A percentile compares a stretch with the other conserved stretches of the same genome.
Conservation (phyloP, 2,329 filamentous ascomycete genomes). For the Fusarium anthophilum region DNA sequence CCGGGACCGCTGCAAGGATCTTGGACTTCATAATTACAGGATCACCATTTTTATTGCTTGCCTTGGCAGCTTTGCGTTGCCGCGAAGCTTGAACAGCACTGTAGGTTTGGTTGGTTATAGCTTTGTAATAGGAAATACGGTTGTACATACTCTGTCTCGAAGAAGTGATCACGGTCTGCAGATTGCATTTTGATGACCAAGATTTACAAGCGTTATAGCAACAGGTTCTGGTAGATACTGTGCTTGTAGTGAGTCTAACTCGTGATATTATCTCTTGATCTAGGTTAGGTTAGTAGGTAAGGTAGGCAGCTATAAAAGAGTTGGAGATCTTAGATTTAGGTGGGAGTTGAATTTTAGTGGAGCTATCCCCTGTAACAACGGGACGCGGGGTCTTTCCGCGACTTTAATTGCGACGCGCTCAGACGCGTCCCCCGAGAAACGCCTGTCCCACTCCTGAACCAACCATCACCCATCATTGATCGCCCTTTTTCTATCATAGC, state of each 20-base stretch:
- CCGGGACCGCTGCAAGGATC: slow-evolving; percentile 76
- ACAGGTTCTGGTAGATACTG: neutral
- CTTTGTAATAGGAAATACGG: neutral
- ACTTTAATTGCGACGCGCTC: slow-evolving; percentile 54
- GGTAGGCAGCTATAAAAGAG: slow-evolving; percentile 20
- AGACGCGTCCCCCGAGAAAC: slow-evolving; percentile 51
- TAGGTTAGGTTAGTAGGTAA: slow-evolving; percentile 18
- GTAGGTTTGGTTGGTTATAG: neutral
- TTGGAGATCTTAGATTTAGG: slow-evolving; percentile 3
- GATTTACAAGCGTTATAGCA: neutral
- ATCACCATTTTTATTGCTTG: slow-evolving; percentile 80
- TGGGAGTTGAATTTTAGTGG: slow-evolving; percentile 32
- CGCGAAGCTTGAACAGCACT: slow-evolving; percentile 61
- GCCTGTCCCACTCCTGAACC: slow-evolving; percentile 10
- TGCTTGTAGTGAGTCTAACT: neutral
- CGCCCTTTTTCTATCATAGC: slow-evolving; percentile 1
- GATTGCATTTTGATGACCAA: slow-evolving; percentile 65
- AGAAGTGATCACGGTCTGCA: slow-evolving; percentile 82
- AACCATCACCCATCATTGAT: slow-evolving; percentile 11
- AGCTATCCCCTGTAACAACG: slow-evolving; percentile 6
- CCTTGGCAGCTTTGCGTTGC: slow-evolving; percentile 73
- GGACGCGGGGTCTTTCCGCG: slow-evolving; percentile 43
- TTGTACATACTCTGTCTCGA: slow-evolving; percentile 82
- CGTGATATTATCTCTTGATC: slow-evolving; percentile 1
- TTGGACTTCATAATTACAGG: slow-evolving; percentile 87